Evolutionary conservation across 2,329 filamentous ascomycete genomes (phyloP).

Genomic region (Daldinia sp.): DNA sequence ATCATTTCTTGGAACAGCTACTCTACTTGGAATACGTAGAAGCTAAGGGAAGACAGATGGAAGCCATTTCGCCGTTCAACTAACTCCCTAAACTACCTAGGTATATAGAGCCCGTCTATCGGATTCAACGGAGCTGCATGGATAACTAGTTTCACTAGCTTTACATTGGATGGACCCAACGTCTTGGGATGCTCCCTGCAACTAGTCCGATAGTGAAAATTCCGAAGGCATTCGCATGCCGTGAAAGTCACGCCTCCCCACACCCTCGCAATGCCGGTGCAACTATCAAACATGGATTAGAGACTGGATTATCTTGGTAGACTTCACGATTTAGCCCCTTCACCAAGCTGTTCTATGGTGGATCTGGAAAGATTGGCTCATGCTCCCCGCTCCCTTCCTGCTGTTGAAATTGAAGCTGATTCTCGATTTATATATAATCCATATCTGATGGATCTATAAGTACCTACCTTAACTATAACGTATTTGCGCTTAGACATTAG

Average conservation of each 20-base stretch:
- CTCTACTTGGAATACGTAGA: constrained; percentile 6
- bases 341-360: constrained; percentile 17
- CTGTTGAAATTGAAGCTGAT: constrained; percentile 10
- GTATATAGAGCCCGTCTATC: constrained; percentile 21
- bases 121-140: constrained; percentile 29
- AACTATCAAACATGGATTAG: constrained; percentile 18
- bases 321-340: constrained; percentile 22
- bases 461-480: too few species aligned
- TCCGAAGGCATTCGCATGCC: constrained; percentile 41
- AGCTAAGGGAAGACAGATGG: constrained; percentile 19
- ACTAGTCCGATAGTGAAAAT: constrained; percentile 33
- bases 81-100: too few species aligned
- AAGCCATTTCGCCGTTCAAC: constrained; percentile 18
- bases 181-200: constrained; percentile 38
- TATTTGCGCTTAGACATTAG: constrained; percentile 4
- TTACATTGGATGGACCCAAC: constrained; percentile 34
- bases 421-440: background rate
- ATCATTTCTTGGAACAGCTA: background rate
- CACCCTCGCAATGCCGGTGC: constrained; percentile 14
- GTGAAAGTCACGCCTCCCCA: constrained; percentile 40
- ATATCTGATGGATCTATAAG: background rate
- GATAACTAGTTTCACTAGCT: constrained; percentile 30
- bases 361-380: constrained; percentile 33
- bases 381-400: constrained; percentile 18
- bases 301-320: constrained; percentile 14